Evolutionary conservation across 306 rosid genomes (phyloP).

Genomic region (Cucumis cinereus): DNA sequence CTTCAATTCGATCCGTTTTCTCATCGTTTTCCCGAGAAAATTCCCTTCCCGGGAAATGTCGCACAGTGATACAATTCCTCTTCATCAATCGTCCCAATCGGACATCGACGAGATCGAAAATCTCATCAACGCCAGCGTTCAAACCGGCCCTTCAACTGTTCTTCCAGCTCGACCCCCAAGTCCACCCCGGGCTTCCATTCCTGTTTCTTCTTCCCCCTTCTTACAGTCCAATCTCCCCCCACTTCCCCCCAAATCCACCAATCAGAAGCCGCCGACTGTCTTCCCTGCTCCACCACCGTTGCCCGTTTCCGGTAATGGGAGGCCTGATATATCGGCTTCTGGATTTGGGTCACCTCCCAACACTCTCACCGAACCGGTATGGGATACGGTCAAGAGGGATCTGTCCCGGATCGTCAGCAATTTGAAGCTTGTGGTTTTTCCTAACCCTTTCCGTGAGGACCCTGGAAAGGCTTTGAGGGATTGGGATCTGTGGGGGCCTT

Average conservation of each 20-base stretch:
- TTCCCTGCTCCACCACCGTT: constrained; percentile 23
- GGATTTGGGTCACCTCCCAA: constrained; percentile 77
- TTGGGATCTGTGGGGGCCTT: constrained; percentile 99
- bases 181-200: constrained; percentile 83
- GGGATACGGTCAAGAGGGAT: constrained; percentile 95
- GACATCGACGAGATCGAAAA: constrained; percentile 99
- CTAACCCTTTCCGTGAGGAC: constrained; percentile 87
- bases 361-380: constrained; percentile 88
- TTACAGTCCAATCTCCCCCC: constrained; percentile 27
- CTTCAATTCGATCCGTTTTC: background rate
- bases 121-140: constrained; percentile 63
- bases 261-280: constrained; percentile 22
- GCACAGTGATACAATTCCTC: constrained; percentile 77
- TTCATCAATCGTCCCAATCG: constrained; percentile 81
- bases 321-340: constrained; percentile 9
- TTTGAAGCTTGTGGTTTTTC: constrained; percentile 91
- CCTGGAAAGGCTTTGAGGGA: constrained; percentile 93
- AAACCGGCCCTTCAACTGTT: constrained; percentile 47
- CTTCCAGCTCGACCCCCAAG: constrained; percentile 65
- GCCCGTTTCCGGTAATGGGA: constrained; percentile 22
- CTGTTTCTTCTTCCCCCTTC: constrained; percentile 52
- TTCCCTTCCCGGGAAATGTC: constrained; percentile 43
- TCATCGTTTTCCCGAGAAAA: constrained; percentile 14
- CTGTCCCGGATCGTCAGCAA: constrained; percentile 87
- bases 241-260: constrained; percentile 10